Base-by-base conservation (phyloP, 345 rosid genomes). In the Salix purpurea region DNA sequence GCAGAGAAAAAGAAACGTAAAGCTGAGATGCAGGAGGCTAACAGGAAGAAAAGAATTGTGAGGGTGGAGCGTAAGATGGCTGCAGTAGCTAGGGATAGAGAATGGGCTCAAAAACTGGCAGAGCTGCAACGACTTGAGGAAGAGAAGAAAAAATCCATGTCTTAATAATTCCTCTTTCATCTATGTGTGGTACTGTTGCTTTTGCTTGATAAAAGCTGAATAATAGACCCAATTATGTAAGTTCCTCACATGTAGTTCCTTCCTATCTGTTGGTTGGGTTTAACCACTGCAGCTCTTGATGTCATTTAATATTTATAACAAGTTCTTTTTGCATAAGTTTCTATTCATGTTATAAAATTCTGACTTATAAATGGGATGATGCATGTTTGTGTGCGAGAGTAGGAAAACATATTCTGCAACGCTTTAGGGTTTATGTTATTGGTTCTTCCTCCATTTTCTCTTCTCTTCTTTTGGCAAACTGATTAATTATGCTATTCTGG, bases 1-100 rank as follows among this genome's bases (percentile, higher is more conserved):
- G 74, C 92, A n/a, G 99, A 93, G 88, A 88, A 88, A 60, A 96
- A 96, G 94, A 93, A 92, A 86, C 88, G 98, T 80, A 92, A 90
- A 84, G 97, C 87, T 66, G 86, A 81, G 79, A 44, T 96, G 85
- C 91, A 91, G 84, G 97, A 89, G 83, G 97, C 98, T 44, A 93
- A 88, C 21, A 77, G 89, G 83, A 92, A 84, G 92, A 96, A 92
- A 85, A 84, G 81, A 74, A 85, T 81, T 76, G 67, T 75, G 78
- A 75, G 86, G 74, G 85, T 85, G 4, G 89, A 90, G 72, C 89
- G 90, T 54, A 90, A 90, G 85, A 91, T 91, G 96, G 98, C 97
- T 81, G 90, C 91, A 14, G 97, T 88, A 67, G 94, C 96, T 54
- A 92, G 99, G 82, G 98, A 96, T 40, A 87, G 98, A 75, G 95